phyloP scores from a whole-genome alignment of 2,329 filamentous ascomycete genomes.

The Parasarocladium wereldwijsianum region DNA sequence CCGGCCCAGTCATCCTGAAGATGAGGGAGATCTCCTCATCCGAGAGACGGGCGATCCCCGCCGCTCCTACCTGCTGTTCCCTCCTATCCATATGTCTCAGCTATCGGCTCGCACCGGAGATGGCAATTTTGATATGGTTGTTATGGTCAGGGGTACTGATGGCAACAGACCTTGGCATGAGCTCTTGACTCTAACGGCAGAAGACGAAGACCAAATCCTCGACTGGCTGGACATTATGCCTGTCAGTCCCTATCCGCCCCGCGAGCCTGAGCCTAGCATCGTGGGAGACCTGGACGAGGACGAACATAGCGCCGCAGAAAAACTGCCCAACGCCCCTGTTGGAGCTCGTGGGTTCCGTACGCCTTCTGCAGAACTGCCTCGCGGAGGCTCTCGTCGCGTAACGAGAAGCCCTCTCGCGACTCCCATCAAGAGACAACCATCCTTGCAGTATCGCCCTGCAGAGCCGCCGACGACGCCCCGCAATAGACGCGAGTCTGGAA shows the following conservation, averaged over 20 bases:
- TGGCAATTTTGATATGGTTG: constrained; percentile 52
- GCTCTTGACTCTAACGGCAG: constrained; percentile 60
- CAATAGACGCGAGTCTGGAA: constrained; percentile 11
- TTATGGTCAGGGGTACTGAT: constrained; percentile 69
- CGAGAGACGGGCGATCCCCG: constrained; percentile 71
- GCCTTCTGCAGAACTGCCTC: background rate
- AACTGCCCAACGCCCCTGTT: constrained; percentile 15
- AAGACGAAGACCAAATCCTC: constrained; percentile 59
- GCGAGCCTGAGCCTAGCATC: constrained; percentile 19
- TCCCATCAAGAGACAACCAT: constrained; percentile 14
- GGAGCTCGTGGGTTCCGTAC: constrained; percentile 14
- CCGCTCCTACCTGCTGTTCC: constrained; percentile 71
- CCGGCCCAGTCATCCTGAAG: constrained; percentile 49
- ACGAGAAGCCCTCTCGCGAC: constrained; percentile 15
- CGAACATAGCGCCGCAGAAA: constrained; percentile 9
- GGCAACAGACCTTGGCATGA: constrained; percentile 67
- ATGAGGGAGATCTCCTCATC: constrained; percentile 74
- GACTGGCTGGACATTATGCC: constrained; percentile 82
- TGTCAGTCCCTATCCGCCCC: constrained; percentile 32
- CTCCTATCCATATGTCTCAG: constrained; percentile 59
- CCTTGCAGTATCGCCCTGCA: constrained; percentile 13
- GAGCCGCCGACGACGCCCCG: constrained; percentile 12
- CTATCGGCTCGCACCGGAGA: constrained; percentile 73
- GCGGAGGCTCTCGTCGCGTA: constrained; percentile 8
- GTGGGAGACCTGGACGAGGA: constrained; percentile 16